Evolutionary conservation across 1,284 basidiomycete genomes (phyloP).

Genomic region (Moesziomyces antarcticus): DNA sequence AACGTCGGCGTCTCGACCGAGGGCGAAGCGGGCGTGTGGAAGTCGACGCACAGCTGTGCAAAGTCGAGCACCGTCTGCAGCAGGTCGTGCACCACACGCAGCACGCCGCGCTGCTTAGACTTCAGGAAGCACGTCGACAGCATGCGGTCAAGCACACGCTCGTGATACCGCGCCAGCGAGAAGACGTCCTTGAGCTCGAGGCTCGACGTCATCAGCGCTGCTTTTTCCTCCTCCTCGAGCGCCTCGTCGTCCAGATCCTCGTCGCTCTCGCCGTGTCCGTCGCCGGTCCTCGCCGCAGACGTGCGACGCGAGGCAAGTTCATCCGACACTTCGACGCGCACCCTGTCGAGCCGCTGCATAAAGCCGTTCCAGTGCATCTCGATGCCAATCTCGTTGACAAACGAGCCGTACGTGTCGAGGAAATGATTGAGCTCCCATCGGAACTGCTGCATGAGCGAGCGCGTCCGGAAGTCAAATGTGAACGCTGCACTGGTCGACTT

Average conservation of each 20-base stretch:
- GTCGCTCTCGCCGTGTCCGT: slow-evolving; percentile 5
- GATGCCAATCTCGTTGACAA: slow-evolving; percentile 41
- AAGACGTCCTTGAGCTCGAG: slow-evolving; percentile 56
- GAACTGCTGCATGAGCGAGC: slow-evolving; percentile 32
- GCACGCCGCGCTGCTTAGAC: slow-evolving; percentile 21
- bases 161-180: slow-evolving; percentile 53
- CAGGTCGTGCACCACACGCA: slow-evolving; percentile 27
- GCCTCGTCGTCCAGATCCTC: slow-evolving; percentile 35
- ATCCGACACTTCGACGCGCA: slow-evolving; percentile 27
- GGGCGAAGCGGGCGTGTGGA: slow-evolving; percentile 12
- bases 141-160: slow-evolving; percentile 52
- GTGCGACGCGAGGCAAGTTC: slow-evolving; percentile 13
- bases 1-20: slow-evolving; percentile 13
- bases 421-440: slow-evolving; percentile 34
- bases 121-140: slow-evolving; percentile 50
- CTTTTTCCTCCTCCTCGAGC: slow-evolving; percentile 29
- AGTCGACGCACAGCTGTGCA: slow-evolving; percentile 34
- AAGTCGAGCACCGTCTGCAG: slow-evolving; percentile 46
- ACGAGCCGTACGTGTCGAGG: slow-evolving; percentile 24
- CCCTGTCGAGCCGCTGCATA: slow-evolving; percentile 31
- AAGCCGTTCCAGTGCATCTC: slow-evolving; percentile 36
- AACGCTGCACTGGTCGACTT: slow-evolving; percentile 30
- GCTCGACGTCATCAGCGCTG: slow-evolving; percentile 23
- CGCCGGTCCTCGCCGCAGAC: not conserved
- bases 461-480: slow-evolving; percentile 24